Conservation (phyloP, 257 asterid genomes). For the Solanum lignicaule region DNA sequence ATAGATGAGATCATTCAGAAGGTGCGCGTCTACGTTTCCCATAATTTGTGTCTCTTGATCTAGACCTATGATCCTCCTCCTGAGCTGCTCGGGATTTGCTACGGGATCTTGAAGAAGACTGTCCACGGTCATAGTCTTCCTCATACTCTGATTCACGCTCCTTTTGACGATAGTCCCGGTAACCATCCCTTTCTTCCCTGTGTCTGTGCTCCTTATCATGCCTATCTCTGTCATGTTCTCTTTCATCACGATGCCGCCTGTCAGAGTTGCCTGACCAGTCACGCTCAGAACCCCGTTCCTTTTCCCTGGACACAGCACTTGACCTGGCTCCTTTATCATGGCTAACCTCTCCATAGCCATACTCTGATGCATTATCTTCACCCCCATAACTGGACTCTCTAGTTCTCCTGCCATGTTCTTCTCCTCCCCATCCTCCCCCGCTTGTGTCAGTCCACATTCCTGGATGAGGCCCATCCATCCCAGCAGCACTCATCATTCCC, state of each 20-base stretch:
- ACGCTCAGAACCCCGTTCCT: conserved; percentile 37
- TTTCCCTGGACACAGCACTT: conserved; percentile 31
- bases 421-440: conserved; percentile 46
- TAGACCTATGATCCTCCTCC: conserved; percentile 34
- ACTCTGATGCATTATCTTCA: conserved; percentile 44
- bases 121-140: conserved; percentile 33
- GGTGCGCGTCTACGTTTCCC: conserved; percentile 39
- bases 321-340: conserved; percentile 38
- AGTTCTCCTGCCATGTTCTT: conserved; percentile 37
- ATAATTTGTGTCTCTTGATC: conserved; percentile 37
- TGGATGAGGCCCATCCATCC: conserved; percentile 40
- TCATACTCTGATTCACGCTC: conserved; percentile 23
- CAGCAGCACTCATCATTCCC: conserved; percentile 42
- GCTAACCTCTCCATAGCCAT: conserved; percentile 38
- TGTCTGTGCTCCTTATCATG: conserved; percentile 29
- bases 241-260: conserved; percentile 39
- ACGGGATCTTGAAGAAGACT: conserved; percentile 41
- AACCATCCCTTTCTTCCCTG: conserved; percentile 31
- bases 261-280: conserved; percentile 41
- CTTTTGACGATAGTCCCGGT: conserved; percentile 25
- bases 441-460: conserved; percentile 43
- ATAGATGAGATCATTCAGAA: conserved; percentile 21
- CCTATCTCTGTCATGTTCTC: conserved; percentile 30
- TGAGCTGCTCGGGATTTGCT: conserved; percentile 35
- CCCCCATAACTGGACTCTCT: conserved; percentile 51